phyloP scores from a whole-genome alignment of 2,329 filamentous ascomycete genomes.

The Nigrograna mackinnonii region DNA sequence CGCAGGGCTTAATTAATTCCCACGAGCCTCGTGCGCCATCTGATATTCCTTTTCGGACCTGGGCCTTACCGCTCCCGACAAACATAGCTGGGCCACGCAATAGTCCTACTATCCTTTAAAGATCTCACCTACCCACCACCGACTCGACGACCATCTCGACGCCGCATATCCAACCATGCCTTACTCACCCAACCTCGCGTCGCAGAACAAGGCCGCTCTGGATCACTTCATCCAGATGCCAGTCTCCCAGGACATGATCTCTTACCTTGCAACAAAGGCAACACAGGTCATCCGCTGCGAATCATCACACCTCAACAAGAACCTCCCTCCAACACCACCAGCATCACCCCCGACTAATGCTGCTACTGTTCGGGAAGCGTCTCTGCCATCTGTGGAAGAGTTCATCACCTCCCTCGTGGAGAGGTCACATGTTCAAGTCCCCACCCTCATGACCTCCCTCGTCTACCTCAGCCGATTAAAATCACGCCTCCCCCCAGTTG shows the following conservation, averaged over 20 bases:
- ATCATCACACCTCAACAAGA: slow-evolving; percentile 46
- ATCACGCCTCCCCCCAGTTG: slow-evolving; percentile 84
- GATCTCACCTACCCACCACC: too few relatives aligned
- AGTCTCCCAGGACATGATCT: slow-evolving; percentile 76
- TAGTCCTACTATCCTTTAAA: slow-evolving; percentile 23
- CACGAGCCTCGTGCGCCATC: slow-evolving; percentile 8
- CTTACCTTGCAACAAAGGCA: slow-evolving; percentile 74
- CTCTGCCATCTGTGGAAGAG: slow-evolving; percentile 77
- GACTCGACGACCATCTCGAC: slow-evolving; percentile 16
- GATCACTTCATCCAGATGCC: slow-evolving; percentile 80
- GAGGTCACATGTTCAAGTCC: slow-evolving; percentile 94
- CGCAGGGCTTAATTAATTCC: slow-evolving; percentile 29
- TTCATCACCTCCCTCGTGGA: slow-evolving; percentile 93
- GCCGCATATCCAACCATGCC: slow-evolving; percentile 42
- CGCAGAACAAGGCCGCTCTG: slow-evolving; percentile 71
- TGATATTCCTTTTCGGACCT: slow-evolving; percentile 18
- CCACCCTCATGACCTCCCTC: slow-evolving; percentile 94
- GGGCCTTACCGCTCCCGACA: background rate
- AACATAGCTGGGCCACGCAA: slow-evolving; percentile 11
- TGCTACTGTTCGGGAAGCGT: slow-evolving; percentile 50
- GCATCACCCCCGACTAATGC: slow-evolving; percentile 59
- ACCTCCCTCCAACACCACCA: slow-evolving; percentile 62
- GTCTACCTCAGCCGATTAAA: slow-evolving; percentile 89
- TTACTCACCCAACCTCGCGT: slow-evolving; percentile 46
- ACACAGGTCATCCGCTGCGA: slow-evolving; percentile 82